Base-by-base conservation (phyloP, 352 stramenopile species). In the Pythium aquatile region DNA sequence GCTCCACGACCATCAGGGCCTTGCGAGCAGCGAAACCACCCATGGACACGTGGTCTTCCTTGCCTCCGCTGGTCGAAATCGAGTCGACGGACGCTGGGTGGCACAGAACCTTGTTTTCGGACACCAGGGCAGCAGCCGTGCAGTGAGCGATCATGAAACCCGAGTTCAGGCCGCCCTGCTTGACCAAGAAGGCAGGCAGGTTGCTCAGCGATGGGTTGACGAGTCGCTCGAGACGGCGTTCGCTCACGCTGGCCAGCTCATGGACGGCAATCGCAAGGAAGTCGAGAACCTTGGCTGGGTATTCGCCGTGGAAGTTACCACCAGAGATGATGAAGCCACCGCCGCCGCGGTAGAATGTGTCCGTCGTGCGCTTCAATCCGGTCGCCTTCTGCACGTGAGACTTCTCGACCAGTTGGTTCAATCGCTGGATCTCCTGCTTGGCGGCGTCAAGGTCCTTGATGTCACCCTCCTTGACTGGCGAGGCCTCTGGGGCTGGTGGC, bases 131-230 rank as follows among this genome's bases (percentile, higher is more conserved):
- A 0, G 87, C 87, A 3, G 87, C 87, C 4, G 84, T 95, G 74
- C 88, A 96, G 66, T 97, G 87, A 1, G 88, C 87, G 69, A 97
- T 97, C 88, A 97, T 97, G 72, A 97, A 97, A 28, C 88, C 88
- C 35, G 85, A 96, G 75, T 97, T 93, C 57, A 97, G 74, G 6
- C 88, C 88, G 14, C 88, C 87, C 60, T 95, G 81, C 42, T 89
- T 77, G 32, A 96, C 86, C 7, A 97, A 69, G 72, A 97, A 97
- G 2, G 87, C 84, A 11, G 87, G 86, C 56, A 97, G 65, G 57
- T 88, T 91, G 73, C 85, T 94, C 61, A 97, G 68, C 58, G 81
- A 87, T 33, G 85, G 86, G 77, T 97, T 97, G 61, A 94, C 84
- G 26, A 97, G 75, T 37, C 89, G 87, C 69, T 97, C 87, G 32